Conservation (phyloP, 164 flowering plant species). For the Liriodendron chinense region DNA sequence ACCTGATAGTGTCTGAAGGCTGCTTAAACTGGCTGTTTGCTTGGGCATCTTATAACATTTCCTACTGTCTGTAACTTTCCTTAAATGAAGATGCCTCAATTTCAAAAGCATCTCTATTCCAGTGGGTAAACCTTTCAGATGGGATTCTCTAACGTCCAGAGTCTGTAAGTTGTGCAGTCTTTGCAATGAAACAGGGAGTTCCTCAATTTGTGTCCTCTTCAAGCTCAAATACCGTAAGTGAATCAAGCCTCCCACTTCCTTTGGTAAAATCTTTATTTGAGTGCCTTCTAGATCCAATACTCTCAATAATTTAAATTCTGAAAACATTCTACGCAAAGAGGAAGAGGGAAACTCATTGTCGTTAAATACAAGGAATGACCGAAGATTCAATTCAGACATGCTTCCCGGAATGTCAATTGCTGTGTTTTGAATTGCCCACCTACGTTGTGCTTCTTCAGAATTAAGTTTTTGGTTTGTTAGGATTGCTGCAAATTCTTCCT, state of each 20-base stretch:
- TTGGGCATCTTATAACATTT: background rate
- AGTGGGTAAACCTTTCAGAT: conserved; percentile 25
- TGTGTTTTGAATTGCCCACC: conserved; percentile 2
- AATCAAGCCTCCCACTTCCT: conserved; percentile 16
- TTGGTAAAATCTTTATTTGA: background rate
- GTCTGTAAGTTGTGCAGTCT: conserved; percentile 35
- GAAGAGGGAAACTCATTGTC: background rate
- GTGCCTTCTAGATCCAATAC: background rate
- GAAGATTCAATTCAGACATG: background rate
- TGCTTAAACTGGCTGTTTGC: conserved; percentile 22
- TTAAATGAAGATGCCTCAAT: conserved; percentile 34
- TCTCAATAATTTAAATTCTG: background rate
- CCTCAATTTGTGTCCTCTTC: background rate
- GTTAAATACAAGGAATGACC: background rate
- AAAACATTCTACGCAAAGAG: background rate
- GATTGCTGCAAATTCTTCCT: background rate
- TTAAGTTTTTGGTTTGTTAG: background rate
- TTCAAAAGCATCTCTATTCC: conserved; percentile 21
- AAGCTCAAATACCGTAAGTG: conserved; percentile 23
- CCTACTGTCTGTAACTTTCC: background rate
- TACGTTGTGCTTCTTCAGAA: background rate
- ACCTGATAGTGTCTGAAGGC: conserved; percentile 18
- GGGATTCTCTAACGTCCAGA: conserved; percentile 33
- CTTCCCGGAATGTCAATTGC: background rate
- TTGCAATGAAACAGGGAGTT: conserved; percentile 36